phyloP scores from a whole-genome alignment of 495 filamentous ascomycete genomes.

The Penicillium crystallinum region DNA sequence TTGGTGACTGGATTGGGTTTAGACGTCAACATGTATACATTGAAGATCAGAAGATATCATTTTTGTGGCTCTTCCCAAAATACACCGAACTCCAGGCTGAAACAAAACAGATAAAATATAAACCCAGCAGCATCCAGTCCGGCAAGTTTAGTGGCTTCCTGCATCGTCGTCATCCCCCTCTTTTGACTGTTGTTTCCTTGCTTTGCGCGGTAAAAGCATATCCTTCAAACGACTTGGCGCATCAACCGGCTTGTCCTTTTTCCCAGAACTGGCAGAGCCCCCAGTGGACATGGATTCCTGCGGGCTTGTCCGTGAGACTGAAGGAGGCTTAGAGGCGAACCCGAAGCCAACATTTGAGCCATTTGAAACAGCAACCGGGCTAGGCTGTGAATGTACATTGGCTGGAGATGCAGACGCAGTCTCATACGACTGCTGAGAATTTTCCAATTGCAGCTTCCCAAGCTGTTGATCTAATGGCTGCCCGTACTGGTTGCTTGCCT shows the following conservation, averaged over 20 bases:
- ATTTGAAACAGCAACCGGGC: neutral
- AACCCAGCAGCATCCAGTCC: neutral
- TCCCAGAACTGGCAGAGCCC: conserved; percentile 9
- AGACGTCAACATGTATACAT: too few relatives aligned
- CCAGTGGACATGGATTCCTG: conserved; percentile 5
- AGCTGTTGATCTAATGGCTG: conserved; percentile 13
- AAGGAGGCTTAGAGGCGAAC: conserved; percentile 3
- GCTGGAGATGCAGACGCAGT: neutral
- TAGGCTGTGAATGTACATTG: neutral
- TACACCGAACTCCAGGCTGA: neutral
- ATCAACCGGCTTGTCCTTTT: conserved; percentile 14
- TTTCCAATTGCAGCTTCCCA: conserved; percentile 17
- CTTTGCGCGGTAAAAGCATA: conserved; percentile 15
- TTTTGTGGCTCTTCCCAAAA: neutral
- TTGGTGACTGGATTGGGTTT: too few relatives aligned
- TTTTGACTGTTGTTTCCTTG: conserved; percentile 20
- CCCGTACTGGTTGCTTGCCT: neutral
- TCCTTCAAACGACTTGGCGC: conserved; percentile 17
- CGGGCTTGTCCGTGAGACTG: conserved; percentile 3
- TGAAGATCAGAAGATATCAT: neutral
- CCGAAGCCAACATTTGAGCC: neutral
- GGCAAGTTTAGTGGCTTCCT: conserved; percentile 1
- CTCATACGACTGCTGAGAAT: neutral
- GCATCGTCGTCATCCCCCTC: conserved; percentile 10
- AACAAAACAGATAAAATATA: neutral